These are phyloP conservation scores for Casuarina glauca DNA, from an alignment of 306 rosid species.

Conservation along the genomic window DNA sequence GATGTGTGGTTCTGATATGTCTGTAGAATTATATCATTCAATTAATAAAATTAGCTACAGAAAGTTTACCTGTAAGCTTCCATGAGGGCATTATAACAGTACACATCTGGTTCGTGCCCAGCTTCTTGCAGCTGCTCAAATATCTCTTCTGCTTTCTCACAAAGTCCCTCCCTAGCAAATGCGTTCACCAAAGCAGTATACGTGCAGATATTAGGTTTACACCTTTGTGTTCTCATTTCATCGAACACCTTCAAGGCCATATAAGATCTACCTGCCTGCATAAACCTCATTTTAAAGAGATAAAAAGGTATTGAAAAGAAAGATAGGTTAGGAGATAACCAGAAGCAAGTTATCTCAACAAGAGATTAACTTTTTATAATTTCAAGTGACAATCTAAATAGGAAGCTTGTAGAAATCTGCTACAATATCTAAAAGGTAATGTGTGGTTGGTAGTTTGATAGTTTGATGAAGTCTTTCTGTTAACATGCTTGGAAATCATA, in stretches of 20 bases:
- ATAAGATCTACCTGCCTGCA: constrained; percentile 76
- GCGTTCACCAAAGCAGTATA: constrained; percentile 91
- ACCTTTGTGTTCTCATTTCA: constrained; percentile 68
- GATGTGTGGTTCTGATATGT: not conserved
- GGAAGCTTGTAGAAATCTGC: not conserved
- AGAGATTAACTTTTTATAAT: not conserved
- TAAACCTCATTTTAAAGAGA: constrained; percentile 19
- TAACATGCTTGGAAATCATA: not conserved
- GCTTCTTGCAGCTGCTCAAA: constrained; percentile 94
- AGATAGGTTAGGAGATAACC: not conserved
- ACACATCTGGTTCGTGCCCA: constrained; percentile 81
- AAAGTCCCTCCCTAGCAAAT: constrained; percentile 88
- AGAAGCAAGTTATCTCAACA: not conserved
- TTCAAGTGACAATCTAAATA: not conserved
- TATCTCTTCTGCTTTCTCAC: constrained; percentile 95
- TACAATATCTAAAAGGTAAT: not conserved
- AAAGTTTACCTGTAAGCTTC: constrained; percentile 81
- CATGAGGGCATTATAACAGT: constrained; percentile 92
- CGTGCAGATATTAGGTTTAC: constrained; percentile 86
- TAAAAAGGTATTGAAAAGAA: not conserved
- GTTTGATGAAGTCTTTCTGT: no score
- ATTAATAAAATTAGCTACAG: not conserved
- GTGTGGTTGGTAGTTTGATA: not conserved
- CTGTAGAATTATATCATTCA: not conserved
- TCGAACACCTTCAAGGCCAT: constrained; percentile 68